Evolutionary conservation across 495 filamentous ascomycete genomes (phyloP), one percentile per base, ranked within the genome.

Genomic region (Saxophila tyrrhenica): DNA sequence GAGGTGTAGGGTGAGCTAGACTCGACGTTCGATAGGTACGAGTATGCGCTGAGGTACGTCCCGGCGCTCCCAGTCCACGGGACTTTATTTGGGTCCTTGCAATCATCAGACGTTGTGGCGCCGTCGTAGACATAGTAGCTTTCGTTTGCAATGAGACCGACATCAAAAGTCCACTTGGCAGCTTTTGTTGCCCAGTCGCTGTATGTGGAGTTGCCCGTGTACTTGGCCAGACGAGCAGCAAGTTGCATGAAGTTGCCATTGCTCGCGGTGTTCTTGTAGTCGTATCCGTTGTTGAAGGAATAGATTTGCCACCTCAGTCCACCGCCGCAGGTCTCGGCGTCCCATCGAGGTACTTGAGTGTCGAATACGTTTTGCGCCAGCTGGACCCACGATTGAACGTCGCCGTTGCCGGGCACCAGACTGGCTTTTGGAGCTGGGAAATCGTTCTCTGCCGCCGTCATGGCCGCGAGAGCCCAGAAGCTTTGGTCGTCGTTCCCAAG

Each of bases 211-310:
- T 95, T 94, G 5, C 77, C 73, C 8, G 87, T 88, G 65, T 88
- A 91, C 47, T 74, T 75, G 0, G 84, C 85, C 48, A 94, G 70
- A 9, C 89, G 78, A 1, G 87, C 80, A 2, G 81, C 85, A 39
- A 94, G 68, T 56, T 94, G 82, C 68, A 92, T 86, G 69, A 91
- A 87, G 52, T 82, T 79, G 3, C 83, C 87, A 48, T 88, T 92
- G 2, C 84, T 84, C 54, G 85, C 86, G 20, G 86, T 74, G 65
- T 87, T 90, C 68, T 90, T 85, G 72, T 91, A 90, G 50, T 82
- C 75, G 54, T 85, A 92, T 0, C 89, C 89, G 48, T 77, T 80
- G 58, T 92, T 89, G 53, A 76, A 83, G 0, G 78, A 76, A 65
- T 84, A 87, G 54, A 94, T 89, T 69, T 95, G 88, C 89, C 89